A percentile compares a stretch with the other conserved stretches of the same genome.
Conservation (phyloP, 208 protist genomes). For the Leishmania arabica region DNA sequence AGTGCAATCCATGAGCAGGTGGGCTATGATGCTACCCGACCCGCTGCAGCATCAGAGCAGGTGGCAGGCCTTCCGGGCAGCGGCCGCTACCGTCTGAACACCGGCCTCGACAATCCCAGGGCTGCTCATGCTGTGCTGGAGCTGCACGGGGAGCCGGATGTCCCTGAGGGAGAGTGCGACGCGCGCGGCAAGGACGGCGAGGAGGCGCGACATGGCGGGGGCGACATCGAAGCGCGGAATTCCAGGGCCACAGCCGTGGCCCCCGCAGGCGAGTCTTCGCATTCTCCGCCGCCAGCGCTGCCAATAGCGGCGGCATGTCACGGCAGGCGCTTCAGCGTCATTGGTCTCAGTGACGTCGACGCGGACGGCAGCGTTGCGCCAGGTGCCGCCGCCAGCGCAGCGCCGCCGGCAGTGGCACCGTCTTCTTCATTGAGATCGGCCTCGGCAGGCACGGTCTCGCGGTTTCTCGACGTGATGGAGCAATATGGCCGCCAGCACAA, state of each 20-base stretch:
- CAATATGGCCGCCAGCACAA: slow-evolving; percentile 39
- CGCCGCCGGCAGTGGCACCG: not conserved
- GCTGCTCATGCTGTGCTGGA: slow-evolving; percentile 35
- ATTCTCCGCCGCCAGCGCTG: not conserved
- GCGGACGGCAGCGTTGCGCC: not conserved
- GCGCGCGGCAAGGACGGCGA: not conserved
- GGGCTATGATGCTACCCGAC: not conserved
- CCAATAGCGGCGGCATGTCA: not conserved
- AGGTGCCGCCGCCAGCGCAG: not conserved
- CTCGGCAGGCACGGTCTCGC: slow-evolving; percentile 40
- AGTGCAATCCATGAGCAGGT: not conserved
- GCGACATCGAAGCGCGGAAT: not conserved
- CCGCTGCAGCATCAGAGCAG: not conserved
- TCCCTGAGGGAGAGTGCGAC: not conserved
- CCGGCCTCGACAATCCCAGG: slow-evolving; percentile 62
- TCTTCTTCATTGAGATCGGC: not conserved
- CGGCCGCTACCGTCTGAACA: slow-evolving; percentile 65
- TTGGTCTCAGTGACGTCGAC: slow-evolving; percentile 15
- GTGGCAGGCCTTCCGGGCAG: not conserved
- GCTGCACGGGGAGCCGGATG: slow-evolving; percentile 10
- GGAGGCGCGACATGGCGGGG: not conserved
- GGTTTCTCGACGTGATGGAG: slow-evolving; percentile 58
- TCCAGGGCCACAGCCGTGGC: not conserved
- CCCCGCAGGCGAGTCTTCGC: not conserved
- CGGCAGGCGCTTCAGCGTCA: slow-evolving; percentile 11